Percentiles rank a stretch among this genome's conserved stretches.
Conservation (phyloP, 495 filamentous ascomycete genomes). For the Aspergillus taichungensis region DNA sequence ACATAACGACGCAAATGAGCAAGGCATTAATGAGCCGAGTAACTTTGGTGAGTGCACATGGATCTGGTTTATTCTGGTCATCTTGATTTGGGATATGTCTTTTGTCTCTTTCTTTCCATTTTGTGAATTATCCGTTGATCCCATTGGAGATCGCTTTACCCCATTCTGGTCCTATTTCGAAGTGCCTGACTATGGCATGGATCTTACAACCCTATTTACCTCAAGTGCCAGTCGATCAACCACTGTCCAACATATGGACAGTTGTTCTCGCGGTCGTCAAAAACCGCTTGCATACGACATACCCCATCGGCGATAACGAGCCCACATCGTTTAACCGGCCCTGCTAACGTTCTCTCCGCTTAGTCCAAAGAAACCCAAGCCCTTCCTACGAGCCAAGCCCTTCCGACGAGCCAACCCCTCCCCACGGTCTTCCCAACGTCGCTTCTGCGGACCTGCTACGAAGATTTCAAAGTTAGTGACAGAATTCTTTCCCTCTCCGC, state of each 20-base stretch:
- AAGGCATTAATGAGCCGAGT: slow-evolving; percentile 1
- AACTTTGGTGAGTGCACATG: slow-evolving; percentile 22
- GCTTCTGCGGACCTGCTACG: too few species aligned
- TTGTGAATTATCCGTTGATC: slow-evolving; percentile 23
- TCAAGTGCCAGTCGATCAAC: too few species aligned
- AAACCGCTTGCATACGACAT: slow-evolving; percentile 10
- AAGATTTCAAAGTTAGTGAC: too few species aligned
- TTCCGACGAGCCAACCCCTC: too few species aligned
- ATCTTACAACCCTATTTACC: too few species aligned
- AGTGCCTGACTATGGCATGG: not conserved
- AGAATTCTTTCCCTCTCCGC: too few species aligned
- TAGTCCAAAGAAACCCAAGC: too few species aligned
- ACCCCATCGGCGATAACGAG: not conserved
- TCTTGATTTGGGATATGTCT: slow-evolving; percentile 23
- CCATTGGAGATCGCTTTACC: slow-evolving; percentile 7
- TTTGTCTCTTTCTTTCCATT: slow-evolving; percentile 26
- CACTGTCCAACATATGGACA: not conserved
- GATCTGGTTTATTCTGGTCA: slow-evolving; percentile 21
- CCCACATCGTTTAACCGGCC: not conserved
- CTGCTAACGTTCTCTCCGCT: too few species aligned
- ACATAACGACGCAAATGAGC: not conserved
- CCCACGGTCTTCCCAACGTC: too few species aligned
- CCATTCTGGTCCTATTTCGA: not conserved
- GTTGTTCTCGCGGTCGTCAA: slow-evolving; percentile 6
- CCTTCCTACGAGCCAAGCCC: too few species aligned